phyloP scores from a whole-genome alignment of 2,329 filamentous ascomycete genomes.

The Bipolaris sorokiniana region DNA sequence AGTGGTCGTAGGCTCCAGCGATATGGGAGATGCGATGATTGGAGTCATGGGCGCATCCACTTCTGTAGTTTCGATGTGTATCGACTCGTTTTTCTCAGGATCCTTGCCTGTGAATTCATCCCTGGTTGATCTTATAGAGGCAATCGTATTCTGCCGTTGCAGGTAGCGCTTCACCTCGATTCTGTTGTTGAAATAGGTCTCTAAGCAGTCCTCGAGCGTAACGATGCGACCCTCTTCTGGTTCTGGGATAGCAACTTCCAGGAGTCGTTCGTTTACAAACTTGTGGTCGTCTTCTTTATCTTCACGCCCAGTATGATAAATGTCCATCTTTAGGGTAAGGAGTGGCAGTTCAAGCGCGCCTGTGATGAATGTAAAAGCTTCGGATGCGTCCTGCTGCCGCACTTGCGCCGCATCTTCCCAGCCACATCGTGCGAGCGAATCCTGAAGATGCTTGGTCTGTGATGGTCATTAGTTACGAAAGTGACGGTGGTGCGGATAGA shows the following conservation, averaged over 20 bases:
- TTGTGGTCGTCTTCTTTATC: conserved; percentile 89
- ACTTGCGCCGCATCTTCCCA: conserved; percentile 80
- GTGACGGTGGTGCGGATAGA: background rate
- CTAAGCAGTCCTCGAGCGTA: conserved; percentile 87
- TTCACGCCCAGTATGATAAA: conserved; percentile 89
- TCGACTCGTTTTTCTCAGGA: conserved; percentile 43
- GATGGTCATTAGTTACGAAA: background rate
- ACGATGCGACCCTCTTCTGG: conserved; percentile 70
- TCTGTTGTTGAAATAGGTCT: conserved; percentile 92
- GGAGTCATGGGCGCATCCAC: conserved; percentile 44
- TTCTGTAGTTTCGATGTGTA: conserved; percentile 56
- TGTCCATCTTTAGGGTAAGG: conserved; percentile 88
- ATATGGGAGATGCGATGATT: conserved; percentile 41
- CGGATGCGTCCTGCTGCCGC: conserved; percentile 93
- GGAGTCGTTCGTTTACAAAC: conserved; percentile 85
- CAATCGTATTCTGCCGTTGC: conserved; percentile 64
- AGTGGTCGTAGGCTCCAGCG: conserved; percentile 35
- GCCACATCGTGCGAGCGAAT: conserved; percentile 81
- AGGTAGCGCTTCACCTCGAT: conserved; percentile 86
- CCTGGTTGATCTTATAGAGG: conserved; percentile 52
- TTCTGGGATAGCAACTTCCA: conserved; percentile 90
- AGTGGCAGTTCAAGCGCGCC: conserved; percentile 86
- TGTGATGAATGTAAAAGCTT: conserved; percentile 94
- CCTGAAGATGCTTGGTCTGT: conserved; percentile 81
- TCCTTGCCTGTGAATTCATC: conserved; percentile 37